phyloP scores from a whole-genome alignment of 2,329 filamentous ascomycete species.

The Gaeumannomyces sp. region DNA sequence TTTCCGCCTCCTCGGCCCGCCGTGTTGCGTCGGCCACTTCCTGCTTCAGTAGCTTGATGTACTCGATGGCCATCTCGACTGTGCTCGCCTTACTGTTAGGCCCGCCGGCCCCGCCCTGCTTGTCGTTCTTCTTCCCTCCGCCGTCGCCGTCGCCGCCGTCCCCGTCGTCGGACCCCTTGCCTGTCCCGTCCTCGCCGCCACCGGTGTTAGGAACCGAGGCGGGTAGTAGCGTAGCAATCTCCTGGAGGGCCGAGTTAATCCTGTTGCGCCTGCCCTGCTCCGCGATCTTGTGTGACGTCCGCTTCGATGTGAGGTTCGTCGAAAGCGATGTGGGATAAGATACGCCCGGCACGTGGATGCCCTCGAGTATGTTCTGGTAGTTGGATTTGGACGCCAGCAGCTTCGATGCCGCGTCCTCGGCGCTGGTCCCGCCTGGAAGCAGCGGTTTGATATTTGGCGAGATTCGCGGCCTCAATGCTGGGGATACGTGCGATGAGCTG shows the following conservation, averaged over 20 bases:
- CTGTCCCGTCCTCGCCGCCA: slow-evolving; percentile 26
- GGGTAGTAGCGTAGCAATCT: slow-evolving; percentile 85
- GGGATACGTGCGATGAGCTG: slow-evolving; percentile 71
- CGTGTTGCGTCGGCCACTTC: slow-evolving; percentile 62
- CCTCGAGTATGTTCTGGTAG: slow-evolving; percentile 94
- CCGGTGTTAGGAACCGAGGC: slow-evolving; percentile 5
- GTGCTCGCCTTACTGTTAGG: slow-evolving; percentile 92
- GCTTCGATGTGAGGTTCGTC: slow-evolving; percentile 90
- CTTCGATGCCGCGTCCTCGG: slow-evolving; percentile 58
- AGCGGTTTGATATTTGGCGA: slow-evolving; percentile 92
- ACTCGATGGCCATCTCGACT: slow-evolving; percentile 94
- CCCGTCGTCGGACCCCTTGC: slow-evolving; percentile 31
- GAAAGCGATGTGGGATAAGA: slow-evolving; percentile 87
- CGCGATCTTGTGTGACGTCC: slow-evolving; percentile 95
- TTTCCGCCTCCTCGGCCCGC: slow-evolving; percentile 59
- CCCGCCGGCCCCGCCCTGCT: slow-evolving; percentile 37
- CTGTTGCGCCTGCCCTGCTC: slow-evolving; percentile 93
- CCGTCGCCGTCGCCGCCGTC: slow-evolving; percentile 33
- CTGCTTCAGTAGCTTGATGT: slow-evolving; percentile 78
- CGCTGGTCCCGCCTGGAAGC: slow-evolving; percentile 55
- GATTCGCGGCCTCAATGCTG: slow-evolving; percentile 80
- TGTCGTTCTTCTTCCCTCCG: slow-evolving; percentile 37
- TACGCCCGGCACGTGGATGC: slow-evolving; percentile 82
- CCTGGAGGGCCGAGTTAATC: slow-evolving; percentile 87
- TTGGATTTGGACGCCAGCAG: slow-evolving; percentile 92